Base-by-base conservation (phyloP, 2,329 filamentous ascomycete species). In the Fusarium nanum region DNA sequence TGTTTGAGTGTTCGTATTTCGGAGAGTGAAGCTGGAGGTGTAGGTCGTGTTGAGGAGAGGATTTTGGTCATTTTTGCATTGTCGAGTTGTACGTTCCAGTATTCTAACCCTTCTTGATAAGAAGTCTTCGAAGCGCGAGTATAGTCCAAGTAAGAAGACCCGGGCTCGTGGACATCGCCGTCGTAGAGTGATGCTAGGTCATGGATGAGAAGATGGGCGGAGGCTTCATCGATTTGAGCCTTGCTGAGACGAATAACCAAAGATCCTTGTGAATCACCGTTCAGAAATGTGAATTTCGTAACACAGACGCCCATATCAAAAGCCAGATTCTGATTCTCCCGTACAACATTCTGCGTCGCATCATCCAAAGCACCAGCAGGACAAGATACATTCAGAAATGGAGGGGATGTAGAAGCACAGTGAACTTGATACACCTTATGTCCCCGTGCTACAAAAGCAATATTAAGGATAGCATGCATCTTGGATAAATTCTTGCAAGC, bases 401-500 rank as follows among this genome's bases (percentile, higher is more conserved):
- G 80, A 2, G 83, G 79, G 4, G 74, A 77, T 68, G 80, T 82
- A 4, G 80, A 79, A 49, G 81, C 81, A 37, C 86, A 74, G 34
- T 83, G 81, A 0, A 84, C 83, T 72, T 87, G 85, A 68, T 83
- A 86, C 0, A 87, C 78, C 4, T 78, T 79, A 9, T 84, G 80
- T 13, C 82, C 80, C 48, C 86, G 81, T 0, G 80, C 76, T 4
- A 85, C 79, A 57, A 89, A 89, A 0, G 84, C 82, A 0, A 88
- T 88, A 23, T 87, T 84, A 10, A 90, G 79, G 28, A 87, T 85
- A 0, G 84, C 82, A 44, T 87, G 85, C 37, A 84, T 78, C 34
- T 76, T 76, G 0, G 78, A 77, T 11, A 87, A 78, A 14, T 80
- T 79, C 23, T 79, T 77, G 68, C 85, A 87, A 0, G 84, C 83